Base-by-base conservation (phyloP, 305 asterid genomes). In the Fraxinus sp. region DNA sequence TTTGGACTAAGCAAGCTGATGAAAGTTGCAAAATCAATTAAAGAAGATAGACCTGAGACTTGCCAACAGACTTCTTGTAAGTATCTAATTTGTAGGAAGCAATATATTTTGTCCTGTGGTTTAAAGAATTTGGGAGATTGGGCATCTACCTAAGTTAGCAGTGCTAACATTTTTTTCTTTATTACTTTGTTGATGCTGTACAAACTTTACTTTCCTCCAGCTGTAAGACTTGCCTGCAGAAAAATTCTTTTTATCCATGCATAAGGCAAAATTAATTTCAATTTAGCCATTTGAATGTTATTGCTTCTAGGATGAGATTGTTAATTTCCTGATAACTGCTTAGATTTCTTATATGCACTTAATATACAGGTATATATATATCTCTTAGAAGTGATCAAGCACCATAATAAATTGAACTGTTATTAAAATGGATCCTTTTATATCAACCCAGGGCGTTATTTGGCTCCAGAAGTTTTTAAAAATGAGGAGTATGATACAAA, bases 381-480 rank as follows among this genome's bases (percentile, higher is more conserved):
- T 77, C 36, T 73, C 70, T 71, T 55, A n/a, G 77, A 78, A 84
- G 66, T 22, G 77, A 71, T 71, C 49, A 20, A 81, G 83, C 77
- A 70, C 80, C 79, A 16, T 74, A 80, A 46, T 52, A 37, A 59
- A 18, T 84, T 36, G 28, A 3, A 71, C 52, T 72, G n/a, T 86
- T 59, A 80, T 22, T 71, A 2, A 24, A 77, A 36, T 86, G 79
- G 79, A 10, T 75, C 79, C n/a, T 73, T 37, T 33, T 75, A 77
- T 83, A 83, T 75, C 66, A 80, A 81, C 62, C 68, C 89, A 95
- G 98, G 95, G 91, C 90, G 96, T 16, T 95, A 95, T 76, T 86
- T 86, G 80, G 97, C 98, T 87, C 98, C 98, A 70, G 98, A 95
- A 91, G 98, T 95, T 88, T 90, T 91, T 73, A 92, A 85, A 83